Conservation (phyloP, 139 green algal genomes). For the Yamagishiella unicocca region DNA sequence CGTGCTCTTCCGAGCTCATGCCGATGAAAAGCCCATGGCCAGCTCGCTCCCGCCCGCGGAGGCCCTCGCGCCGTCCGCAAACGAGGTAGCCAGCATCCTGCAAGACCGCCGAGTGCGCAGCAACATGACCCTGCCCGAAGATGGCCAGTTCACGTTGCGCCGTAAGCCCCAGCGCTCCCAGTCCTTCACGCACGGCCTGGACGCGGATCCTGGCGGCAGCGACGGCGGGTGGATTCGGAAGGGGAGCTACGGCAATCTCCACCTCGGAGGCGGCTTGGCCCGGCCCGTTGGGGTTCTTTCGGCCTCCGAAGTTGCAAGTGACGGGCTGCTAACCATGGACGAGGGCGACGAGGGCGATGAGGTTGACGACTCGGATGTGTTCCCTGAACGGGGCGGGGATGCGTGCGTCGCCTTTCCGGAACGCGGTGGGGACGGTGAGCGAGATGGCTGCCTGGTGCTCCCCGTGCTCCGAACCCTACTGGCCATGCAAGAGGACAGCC, state of each 20-base stretch:
- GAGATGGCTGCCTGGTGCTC: slow-evolving; percentile 22
- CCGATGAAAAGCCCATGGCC: neutral
- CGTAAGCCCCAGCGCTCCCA: neutral
- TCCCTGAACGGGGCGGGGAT: too few species aligned
- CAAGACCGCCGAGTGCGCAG: neutral
- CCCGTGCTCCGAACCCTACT: slow-evolving; percentile 23
- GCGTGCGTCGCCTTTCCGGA: neutral
- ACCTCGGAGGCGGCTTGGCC: too few species aligned
- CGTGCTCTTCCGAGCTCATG: neutral
- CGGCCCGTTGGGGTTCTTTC: too few species aligned
- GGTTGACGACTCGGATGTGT: too few species aligned
- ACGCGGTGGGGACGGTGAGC: neutral
- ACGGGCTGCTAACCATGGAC: too few species aligned
- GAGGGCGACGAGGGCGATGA: too few species aligned
- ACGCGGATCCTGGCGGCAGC: too few species aligned
- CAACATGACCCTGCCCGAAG: neutral
- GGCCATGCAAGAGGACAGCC: neutral
- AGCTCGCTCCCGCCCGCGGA: slow-evolving; percentile 11
- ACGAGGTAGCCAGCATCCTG: neutral
- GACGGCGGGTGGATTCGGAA: too few species aligned
- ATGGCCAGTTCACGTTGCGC: neutral
- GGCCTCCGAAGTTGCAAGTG: too few species aligned
- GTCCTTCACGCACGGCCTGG: neutral
- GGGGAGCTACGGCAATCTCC: too few species aligned
- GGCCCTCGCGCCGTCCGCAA: neutral